Evolutionary conservation across 345 rosid species (phyloP), one percentile per base, ranked within the genome.

Genomic region (Citrus hindsii): DNA sequence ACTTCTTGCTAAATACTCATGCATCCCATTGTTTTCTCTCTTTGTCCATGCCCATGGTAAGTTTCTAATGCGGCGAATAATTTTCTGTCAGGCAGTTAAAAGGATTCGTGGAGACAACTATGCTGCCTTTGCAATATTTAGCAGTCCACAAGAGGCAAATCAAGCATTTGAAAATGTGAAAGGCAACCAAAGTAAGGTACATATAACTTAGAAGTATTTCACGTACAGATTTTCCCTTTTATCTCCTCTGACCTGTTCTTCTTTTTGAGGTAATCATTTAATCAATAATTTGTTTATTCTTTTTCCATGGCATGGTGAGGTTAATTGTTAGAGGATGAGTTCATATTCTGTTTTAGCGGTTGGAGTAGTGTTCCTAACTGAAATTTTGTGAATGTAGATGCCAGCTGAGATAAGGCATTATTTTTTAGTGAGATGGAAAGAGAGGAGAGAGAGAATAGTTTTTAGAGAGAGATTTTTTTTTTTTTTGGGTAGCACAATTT

Each of bases 101-200:
- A 88, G 71, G 35, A 61, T 71, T 60, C 75, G 7, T 77, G 92
- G 90, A 77, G 85, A 76, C 61, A 86, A 63, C 13, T 90, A 89
- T 78, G 83, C 89, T 72, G 94, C 87, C 24, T 40, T 79, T 60
- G 87, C 89, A 60, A 66, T 82, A 71, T 96, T 93, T 78, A 82
- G 74, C 48, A 85, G 83, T 79, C 76, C 83, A 30, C 85, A 84
- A 76, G 93, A 92, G 77, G 99, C 98, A 37, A 33, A 80, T n/a
- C 79, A 72, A 76, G 94, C 92, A 67, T 96, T 90, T 87, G 87
- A 88, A 56, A 88, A 82, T 67, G 61, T 87, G 22, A 69, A 82
- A 56, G 97, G 90, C 68, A 67, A 60, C 73, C 42, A 81, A 76
- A 86, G 78, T 22, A 88, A 84, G 97, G 97, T 93, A 84, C 13